These are phyloP conservation scores for Vigna radiata DNA, from an alignment of 306 rosid genomes.

Conservation along the genomic window DNA sequence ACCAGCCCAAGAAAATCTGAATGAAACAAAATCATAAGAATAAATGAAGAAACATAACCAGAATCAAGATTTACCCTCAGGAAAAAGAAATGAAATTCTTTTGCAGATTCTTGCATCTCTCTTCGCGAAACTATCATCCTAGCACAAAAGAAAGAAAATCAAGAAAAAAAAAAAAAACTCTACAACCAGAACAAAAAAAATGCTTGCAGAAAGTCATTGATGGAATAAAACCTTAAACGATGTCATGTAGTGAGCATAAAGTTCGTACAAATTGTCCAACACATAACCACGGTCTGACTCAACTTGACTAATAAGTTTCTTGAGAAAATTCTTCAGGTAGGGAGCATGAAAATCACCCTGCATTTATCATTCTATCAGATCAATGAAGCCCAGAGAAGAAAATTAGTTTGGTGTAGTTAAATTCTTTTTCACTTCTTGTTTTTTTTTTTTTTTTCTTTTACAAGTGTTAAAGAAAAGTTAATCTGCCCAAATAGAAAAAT, in stretches of 20 bases:
- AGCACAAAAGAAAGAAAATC: neutral
- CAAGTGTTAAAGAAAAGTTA: too few species aligned
- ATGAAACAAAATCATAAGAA: constrained; percentile 29
- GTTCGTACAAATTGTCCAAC: constrained; percentile 74
- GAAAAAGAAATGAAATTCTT: constrained; percentile 76
- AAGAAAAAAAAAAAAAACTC: constrained; percentile 34
- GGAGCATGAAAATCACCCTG: constrained; percentile 71
- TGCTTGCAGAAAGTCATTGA: constrained; percentile 4
- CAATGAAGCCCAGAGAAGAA: neutral
- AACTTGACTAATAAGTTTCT: constrained; percentile 78
- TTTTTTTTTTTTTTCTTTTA: too few species aligned
- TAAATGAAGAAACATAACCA: neutral
- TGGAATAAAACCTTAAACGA: constrained; percentile 63
- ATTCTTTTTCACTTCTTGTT: too few species aligned
- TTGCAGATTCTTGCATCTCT: constrained; percentile 66
- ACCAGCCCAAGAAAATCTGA: constrained; percentile 44
- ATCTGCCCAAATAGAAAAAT: neutral
- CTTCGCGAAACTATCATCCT: constrained; percentile 62
- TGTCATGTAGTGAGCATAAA: constrained; percentile 70
- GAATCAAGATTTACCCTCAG: constrained; percentile 59
- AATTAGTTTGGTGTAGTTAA: neutral
- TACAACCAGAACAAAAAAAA: neutral
- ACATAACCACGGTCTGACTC: constrained; percentile 64
- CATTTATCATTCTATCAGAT: constrained; percentile 29
- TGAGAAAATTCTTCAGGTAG: constrained; percentile 74